Percentiles rank a stretch among this genome's conserved stretches.
Conservation (phyloP, 2,329 filamentous ascomycete species). For the Scortechinia acanthostroma region DNA sequence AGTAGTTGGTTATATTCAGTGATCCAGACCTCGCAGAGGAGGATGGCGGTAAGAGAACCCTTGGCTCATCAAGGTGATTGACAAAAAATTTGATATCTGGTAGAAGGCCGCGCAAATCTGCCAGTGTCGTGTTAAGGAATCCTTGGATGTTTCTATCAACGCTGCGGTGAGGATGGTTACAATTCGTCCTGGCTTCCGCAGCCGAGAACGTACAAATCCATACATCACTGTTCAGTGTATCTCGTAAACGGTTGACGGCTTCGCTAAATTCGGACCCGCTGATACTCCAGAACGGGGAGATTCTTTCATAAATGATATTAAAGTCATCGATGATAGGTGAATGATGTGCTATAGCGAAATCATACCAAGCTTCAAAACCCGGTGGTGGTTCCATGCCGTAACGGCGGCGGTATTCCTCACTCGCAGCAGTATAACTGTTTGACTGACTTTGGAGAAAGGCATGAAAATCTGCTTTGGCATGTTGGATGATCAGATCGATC, state of each 20-base stretch:
- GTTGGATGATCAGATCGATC: too few species aligned
- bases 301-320: constrained; percentile 27
- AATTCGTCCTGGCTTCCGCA: constrained; percentile 16
- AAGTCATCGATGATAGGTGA: constrained; percentile 42
- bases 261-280: constrained; percentile 18
- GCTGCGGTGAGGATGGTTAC: constrained; percentile 18
- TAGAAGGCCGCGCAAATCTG: constrained; percentile 11
- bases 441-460: too few species aligned
- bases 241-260: too few species aligned
- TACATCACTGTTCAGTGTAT: constrained; percentile 6
- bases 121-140: constrained; percentile 20
- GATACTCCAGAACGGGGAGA: constrained; percentile 30
- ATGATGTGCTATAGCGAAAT: constrained; percentile 25
- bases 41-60: constrained; percentile 11
- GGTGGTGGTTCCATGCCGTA: constrained; percentile 32
- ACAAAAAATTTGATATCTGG: constrained; percentile 31
- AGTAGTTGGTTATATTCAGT: too few species aligned
- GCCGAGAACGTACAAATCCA: constrained; percentile 6
- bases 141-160: constrained; percentile 1
- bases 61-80: constrained; percentile 39
- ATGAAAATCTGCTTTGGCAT: too few species aligned
- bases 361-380: constrained; percentile 36
- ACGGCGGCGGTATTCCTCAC: constrained; percentile 35
- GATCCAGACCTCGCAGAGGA: too few species aligned
- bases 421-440: too few species aligned